Percentiles rank a stretch among this genome's conserved stretches.
Evolutionary conservation across 2,329 filamentous ascomycete genomes (phyloP).

Genomic region (Coniochaeta ligniaria): DNA sequence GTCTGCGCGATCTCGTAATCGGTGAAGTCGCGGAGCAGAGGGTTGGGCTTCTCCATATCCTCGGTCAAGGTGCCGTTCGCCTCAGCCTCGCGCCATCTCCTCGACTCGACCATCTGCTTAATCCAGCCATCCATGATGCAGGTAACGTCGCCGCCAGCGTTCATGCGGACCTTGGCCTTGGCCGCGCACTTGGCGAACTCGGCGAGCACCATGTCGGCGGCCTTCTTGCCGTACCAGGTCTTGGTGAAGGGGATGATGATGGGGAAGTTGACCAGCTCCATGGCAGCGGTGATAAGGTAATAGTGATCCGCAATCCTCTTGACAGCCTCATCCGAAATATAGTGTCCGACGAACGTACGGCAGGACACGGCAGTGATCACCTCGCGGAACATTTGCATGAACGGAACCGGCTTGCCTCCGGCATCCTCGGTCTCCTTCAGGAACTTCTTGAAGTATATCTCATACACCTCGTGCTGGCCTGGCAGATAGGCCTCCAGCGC

Average conservation of each 20-base stretch:
- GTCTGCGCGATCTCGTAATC: constrained; percentile 92
- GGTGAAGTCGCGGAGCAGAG: constrained; percentile 76
- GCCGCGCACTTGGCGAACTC: constrained; percentile 89
- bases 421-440: constrained; percentile 66
- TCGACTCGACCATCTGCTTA: constrained; percentile 77
- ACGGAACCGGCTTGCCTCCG: constrained; percentile 68
- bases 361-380: constrained; percentile 92
- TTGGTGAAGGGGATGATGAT: constrained; percentile 93
- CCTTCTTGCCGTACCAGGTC: constrained; percentile 96
- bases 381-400: constrained; percentile 90
- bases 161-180: constrained; percentile 90
- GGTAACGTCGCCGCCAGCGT: constrained; percentile 73
- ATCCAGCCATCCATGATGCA: constrained; percentile 98
- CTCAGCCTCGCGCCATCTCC: constrained; percentile 71
- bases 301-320: constrained; percentile 96
- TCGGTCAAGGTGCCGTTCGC: constrained; percentile 64
- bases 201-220: constrained; percentile 80
- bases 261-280: constrained; percentile 97
- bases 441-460: constrained; percentile 76
- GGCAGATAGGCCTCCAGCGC: constrained; percentile 85
- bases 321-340: constrained; percentile 82
- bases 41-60: constrained; percentile 70
- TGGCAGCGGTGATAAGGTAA: constrained; percentile 89
- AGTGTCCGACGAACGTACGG: constrained; percentile 95
- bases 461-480: constrained; percentile 87